Evolutionary conservation across 1,139 yeast genomes (phyloP).

Genomic region (Saccharomyces pastorianus): DNA sequence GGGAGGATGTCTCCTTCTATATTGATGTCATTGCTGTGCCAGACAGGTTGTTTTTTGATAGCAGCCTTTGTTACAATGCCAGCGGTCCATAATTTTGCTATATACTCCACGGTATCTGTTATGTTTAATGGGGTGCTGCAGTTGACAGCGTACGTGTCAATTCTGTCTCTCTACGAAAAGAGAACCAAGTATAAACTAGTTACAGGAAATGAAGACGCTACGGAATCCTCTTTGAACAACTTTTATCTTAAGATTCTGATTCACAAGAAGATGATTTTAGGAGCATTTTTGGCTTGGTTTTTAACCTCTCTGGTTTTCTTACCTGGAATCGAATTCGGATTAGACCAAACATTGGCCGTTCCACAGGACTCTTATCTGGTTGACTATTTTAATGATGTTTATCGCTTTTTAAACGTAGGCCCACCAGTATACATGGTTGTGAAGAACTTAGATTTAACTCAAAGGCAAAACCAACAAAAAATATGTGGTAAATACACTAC

Average conservation of each 20-base stretch:
- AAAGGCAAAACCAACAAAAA: conserved; percentile 54
- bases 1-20: conserved; percentile 83
- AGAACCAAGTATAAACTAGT: background rate
- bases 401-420: conserved; percentile 68
- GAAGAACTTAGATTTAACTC: conserved; percentile 54
- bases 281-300: conserved; percentile 49
- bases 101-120: conserved; percentile 83
- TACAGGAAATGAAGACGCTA: conserved; percentile 17
- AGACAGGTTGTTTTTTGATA: conserved; percentile 65
- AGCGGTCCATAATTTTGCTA: conserved; percentile 87
- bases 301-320: conserved; percentile 60
- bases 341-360: conserved; percentile 83
- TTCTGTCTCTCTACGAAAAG: conserved; percentile 37
- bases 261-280: conserved; percentile 33
- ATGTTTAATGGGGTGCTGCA: conserved; percentile 69
- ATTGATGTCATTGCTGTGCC: conserved; percentile 65
- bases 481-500: conserved; percentile 84
- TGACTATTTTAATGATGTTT: conserved; percentile 69
- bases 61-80: conserved; percentile 89
- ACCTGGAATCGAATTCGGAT: conserved; percentile 66
- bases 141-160: conserved; percentile 70
- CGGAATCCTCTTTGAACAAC: conserved; percentile 35
- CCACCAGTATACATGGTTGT: conserved; percentile 88
- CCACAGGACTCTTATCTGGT: conserved; percentile 77
- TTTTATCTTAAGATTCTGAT: background rate